Percentiles rank a stretch among this genome's conserved stretches.
These are phyloP conservation scores for Balakata baccata DNA, from an alignment of 345 rosid genomes.

Conservation along the genomic window DNA sequence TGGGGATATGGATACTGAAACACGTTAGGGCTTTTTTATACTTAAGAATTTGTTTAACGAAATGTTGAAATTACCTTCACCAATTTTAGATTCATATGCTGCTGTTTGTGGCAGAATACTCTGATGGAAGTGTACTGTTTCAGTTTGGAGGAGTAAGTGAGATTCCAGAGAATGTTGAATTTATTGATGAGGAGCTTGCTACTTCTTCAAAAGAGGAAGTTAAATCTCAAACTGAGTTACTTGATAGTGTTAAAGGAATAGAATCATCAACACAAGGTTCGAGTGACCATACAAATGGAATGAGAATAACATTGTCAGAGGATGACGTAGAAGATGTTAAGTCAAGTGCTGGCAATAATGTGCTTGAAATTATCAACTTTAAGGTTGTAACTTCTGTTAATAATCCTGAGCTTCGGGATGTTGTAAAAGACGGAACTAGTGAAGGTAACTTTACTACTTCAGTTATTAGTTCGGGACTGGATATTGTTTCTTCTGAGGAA, in stretches of 20 bases:
- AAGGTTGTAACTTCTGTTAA: slow-evolving; percentile 18
- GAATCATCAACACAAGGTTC: neutral
- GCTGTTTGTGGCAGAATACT: slow-evolving; percentile 33
- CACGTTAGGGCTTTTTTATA: no score
- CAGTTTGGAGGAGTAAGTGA: slow-evolving; percentile 53
- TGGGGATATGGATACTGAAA: neutral
- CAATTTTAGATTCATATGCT: neutral
- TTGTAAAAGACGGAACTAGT: slow-evolving; percentile 15
- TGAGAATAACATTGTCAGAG: neutral
- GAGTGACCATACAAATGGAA: neutral
- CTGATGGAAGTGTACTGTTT: slow-evolving; percentile 63
- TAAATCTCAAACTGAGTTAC: slow-evolving; percentile 14
- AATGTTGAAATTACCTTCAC: neutral
- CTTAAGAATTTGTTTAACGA: neutral
- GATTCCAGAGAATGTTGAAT: slow-evolving; percentile 24
- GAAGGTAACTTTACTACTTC: slow-evolving; percentile 5
- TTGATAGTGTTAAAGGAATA: neutral
- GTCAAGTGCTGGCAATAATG: slow-evolving; percentile 22
- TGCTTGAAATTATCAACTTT: slow-evolving; percentile 25
- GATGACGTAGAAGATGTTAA: slow-evolving; percentile 15
- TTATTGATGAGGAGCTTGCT: slow-evolving; percentile 15
- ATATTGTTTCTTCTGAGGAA: slow-evolving; percentile 14
- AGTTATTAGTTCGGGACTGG: neutral
- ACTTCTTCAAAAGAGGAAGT: slow-evolving; percentile 16
- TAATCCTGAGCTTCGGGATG: slow-evolving; percentile 11